Evolutionary conservation across 108 stramenopile species (phyloP).

Genomic region (Schizochytrium sp.): DNA sequence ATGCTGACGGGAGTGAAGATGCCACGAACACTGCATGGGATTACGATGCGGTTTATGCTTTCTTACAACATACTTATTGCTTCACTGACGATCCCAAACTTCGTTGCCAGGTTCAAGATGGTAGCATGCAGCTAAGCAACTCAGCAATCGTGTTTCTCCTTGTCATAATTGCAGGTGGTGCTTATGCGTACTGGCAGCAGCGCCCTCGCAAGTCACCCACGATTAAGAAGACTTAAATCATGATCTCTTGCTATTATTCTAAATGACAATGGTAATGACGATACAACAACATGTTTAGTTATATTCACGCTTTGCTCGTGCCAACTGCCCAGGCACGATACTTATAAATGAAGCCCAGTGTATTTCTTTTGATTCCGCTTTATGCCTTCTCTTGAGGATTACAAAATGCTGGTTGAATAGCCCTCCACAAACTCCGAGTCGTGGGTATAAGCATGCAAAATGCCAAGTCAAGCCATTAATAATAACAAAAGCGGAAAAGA

Average conservation of each 20-base stretch:
- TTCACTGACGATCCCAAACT: conserved; percentile 18
- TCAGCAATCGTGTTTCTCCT: neutral
- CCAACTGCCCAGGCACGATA: too few relatives aligned
- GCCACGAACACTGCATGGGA: neutral
- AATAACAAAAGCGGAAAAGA: too few relatives aligned
- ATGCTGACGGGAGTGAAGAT: neutral
- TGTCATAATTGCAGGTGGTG: neutral
- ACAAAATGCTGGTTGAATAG: too few relatives aligned
- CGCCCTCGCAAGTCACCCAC: neutral
- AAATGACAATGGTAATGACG: too few relatives aligned
- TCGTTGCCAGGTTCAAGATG: conserved; percentile 24
- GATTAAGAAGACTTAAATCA: neutral
- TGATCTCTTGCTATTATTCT: neutral
- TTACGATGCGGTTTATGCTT: conserved; percentile 7
- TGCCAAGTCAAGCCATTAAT: too few relatives aligned
- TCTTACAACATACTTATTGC: conserved; percentile 51
- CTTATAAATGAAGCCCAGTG: too few relatives aligned
- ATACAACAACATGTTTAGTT: too few relatives aligned
- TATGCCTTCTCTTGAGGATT: too few relatives aligned
- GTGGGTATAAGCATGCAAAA: too few relatives aligned
- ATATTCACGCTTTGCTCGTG: too few relatives aligned
- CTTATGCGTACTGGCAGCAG: neutral
- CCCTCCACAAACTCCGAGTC: too few relatives aligned
- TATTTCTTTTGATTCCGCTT: too few relatives aligned
- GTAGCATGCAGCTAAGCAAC: neutral